Evolutionary conservation across 2,329 filamentous ascomycete species (phyloP).

Genomic region (Pseudogymnoascus sp.): DNA sequence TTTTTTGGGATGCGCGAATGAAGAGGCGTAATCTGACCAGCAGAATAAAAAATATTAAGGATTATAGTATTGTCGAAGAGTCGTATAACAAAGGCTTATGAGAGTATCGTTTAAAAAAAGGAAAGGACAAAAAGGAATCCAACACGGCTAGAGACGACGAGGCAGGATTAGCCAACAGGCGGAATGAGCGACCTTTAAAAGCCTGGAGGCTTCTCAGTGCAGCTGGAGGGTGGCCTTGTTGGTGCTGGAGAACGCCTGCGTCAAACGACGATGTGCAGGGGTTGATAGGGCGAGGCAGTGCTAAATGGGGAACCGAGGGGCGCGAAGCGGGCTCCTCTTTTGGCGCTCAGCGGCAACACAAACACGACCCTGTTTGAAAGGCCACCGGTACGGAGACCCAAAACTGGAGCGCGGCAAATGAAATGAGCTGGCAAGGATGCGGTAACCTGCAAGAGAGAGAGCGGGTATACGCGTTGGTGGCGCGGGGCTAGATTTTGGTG

Average conservation of each 20-base stretch:
- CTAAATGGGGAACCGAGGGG: constrained; percentile 8
- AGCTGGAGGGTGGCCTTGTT: neutral
- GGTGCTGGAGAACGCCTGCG: constrained; percentile 1
- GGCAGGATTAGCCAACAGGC: neutral
- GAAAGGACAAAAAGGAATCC: constrained; percentile 3
- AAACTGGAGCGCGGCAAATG: constrained; percentile 8
- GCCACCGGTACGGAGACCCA: constrained; percentile 1
- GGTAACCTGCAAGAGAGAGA: neutral
- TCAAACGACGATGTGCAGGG: constrained; percentile 3
- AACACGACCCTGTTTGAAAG: constrained; percentile 9
- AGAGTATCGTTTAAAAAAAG: constrained; percentile 1
- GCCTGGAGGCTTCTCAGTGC: constrained; percentile 5
- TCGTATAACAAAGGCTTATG: constrained; percentile 1
- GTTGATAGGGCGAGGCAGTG: constrained; percentile 6
- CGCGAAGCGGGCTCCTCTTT: constrained; percentile 5
- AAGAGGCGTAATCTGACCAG: constrained; percentile 6
- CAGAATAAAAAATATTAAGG: constrained; percentile 4
- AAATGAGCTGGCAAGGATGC: constrained; percentile 2
- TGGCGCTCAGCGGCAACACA: constrained; percentile 8
- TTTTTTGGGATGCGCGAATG: constrained; percentile 4
- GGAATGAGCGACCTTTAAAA: constrained; percentile 8
- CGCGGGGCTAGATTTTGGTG: neutral
- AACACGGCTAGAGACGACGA: constrained; percentile 3
- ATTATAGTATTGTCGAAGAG: neutral
- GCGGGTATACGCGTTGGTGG: constrained; percentile 7